Conservation (phyloP, 2,329 filamentous ascomycete species). For the Raffaelea deltoideospora region DNA sequence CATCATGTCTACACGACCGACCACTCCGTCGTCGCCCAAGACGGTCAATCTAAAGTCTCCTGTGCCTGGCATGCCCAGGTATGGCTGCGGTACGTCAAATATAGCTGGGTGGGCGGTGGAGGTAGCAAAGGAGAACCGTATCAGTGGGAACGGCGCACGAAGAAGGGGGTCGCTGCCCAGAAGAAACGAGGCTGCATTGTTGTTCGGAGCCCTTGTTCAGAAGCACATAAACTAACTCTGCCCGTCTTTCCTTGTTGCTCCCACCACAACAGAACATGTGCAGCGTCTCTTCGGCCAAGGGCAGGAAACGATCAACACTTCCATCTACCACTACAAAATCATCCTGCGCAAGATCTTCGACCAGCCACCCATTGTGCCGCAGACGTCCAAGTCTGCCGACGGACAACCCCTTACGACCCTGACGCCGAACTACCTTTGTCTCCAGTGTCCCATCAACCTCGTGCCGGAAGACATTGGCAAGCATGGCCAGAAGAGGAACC, state of each 20-base stretch:
- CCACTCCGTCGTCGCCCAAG: slow-evolving; percentile 38
- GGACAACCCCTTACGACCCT: slow-evolving; percentile 43
- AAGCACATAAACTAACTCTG: too few species aligned
- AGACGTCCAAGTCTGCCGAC: slow-evolving; percentile 46
- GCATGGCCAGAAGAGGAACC: slow-evolving; percentile 54
- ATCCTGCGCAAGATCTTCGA: slow-evolving; percentile 59
- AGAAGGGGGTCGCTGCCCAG: too few species aligned
- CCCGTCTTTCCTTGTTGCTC: neutral
- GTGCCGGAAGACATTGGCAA: slow-evolving; percentile 48
- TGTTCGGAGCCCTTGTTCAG: too few species aligned
- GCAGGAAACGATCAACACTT: slow-evolving; percentile 50
- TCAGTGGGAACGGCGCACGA: too few species aligned
- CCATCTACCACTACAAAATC: slow-evolving; percentile 56
- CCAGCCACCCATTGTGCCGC: slow-evolving; percentile 45
- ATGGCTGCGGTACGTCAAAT: slow-evolving; percentile 45
- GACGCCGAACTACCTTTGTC: slow-evolving; percentile 55
- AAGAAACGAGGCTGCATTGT: too few species aligned
- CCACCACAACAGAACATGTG: slow-evolving; percentile 45
- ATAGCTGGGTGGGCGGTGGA: too few species aligned
- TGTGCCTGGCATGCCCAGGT: slow-evolving; percentile 42
- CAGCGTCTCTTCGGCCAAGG: slow-evolving; percentile 48
- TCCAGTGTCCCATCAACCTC: slow-evolving; percentile 58
- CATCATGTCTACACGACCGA: slow-evolving; percentile 29
- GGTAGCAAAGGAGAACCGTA: too few species aligned
- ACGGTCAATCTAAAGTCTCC: slow-evolving; percentile 45